phyloP scores from a whole-genome alignment of 2,329 filamentous ascomycete species.

The Fusarium fracticaudum region DNA sequence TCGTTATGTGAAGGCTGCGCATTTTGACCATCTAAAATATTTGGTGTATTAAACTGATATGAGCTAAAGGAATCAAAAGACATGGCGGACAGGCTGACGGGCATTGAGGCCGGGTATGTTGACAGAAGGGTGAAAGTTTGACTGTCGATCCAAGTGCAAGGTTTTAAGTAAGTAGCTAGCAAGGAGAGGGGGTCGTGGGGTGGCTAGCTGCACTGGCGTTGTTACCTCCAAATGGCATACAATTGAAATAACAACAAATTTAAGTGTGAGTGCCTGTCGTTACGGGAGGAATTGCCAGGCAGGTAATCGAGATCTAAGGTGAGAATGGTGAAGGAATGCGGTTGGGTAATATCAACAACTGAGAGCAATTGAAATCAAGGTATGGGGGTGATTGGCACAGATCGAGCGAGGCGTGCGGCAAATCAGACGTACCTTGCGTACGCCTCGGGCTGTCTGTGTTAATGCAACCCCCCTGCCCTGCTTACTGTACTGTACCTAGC shows the following conservation, averaged over 20 bases:
- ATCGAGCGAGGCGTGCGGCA: background rate
- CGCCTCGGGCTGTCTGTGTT: background rate
- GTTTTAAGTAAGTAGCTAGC: background rate
- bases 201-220: background rate
- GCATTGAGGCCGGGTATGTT: background rate
- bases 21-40: background rate
- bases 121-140: background rate
- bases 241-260: background rate
- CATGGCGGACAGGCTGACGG: background rate
- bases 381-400: background rate
- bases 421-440: background rate
- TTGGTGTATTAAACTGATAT: background rate
- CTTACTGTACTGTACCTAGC: too few relatives aligned
- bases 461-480: background rate
- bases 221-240: background rate
- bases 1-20: background rate
- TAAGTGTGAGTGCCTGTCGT: background rate
- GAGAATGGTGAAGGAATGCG: background rate
- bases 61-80: background rate
- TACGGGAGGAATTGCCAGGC: too few relatives aligned
- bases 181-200: background rate
- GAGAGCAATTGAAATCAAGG: background rate
- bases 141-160: background rate
- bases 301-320: fast-evolving
- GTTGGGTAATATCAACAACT: background rate